Evolutionary conservation across 1,284 basidiomycete species (phyloP), one percentile per base, ranked within the genome.

Genomic region (Apiotrichum laibachii): DNA sequence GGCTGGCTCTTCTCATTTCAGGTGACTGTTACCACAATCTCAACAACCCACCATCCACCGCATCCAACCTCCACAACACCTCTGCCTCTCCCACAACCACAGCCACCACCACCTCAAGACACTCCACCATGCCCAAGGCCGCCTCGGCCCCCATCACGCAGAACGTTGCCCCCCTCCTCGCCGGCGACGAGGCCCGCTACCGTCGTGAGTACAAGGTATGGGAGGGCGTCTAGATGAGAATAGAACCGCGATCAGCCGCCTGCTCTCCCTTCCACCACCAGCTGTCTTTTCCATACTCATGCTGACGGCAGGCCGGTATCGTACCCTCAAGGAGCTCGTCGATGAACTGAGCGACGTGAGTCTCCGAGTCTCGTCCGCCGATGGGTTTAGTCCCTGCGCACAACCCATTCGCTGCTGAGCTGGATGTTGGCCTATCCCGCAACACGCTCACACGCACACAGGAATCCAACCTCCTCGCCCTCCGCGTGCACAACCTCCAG

Each of bases 271-370:
- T 35, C 35, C 31, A n/a, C 48, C 21, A 13, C 19, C 10, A 16
- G 12, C 7, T 48, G 13, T 48, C 2, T 21, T 11, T 39, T 5
- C 21, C 48, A 13, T 16, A 18, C 37, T 19, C 40, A 39, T 16
- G 11, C 21, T 50, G 46, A 48, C 15, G 19, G 13, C 57, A 69
- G 67, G 63, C 22, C 62, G 66, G 40, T 67, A 66, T 42, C 55
- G 62, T 18, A 54, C 56, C 11, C 46, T 69, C 33, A 66, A 69
- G 54, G 56, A 65, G 26, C 61, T 69, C 16, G 67, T 69, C 39
- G 55, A 67, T 49, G 64, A 66, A 16, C 50, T 69, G 12, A 64
- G 63, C 34, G 67, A 69, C 49, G 65, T 64, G 58, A 37, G 65
- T 54, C n/a, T 39, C 26, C 26, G 26, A 31, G 26, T 7, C 26